A percentile compares a stretch with the other conserved stretches of the same genome.
phyloP scores from a whole-genome alignment of 202 grass and related monocot genomes.

The Musa balbisiana region DNA sequence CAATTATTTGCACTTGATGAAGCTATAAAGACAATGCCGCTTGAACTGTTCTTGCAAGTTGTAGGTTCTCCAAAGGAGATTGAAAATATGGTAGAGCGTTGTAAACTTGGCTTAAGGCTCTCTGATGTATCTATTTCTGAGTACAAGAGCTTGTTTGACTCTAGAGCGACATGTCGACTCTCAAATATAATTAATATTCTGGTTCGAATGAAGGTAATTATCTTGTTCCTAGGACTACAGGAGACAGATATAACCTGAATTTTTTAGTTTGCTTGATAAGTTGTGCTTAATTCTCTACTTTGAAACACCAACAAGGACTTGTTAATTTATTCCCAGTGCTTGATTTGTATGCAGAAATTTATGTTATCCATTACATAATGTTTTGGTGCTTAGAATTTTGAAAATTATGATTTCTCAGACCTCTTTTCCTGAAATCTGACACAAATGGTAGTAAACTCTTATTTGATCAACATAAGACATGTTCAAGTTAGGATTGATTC shows the following conservation, averaged over 20 bases:
- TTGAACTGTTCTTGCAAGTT: conserved; percentile 91
- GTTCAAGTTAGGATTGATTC: neutral
- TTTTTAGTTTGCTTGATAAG: neutral
- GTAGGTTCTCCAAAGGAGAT: conserved; percentile 88
- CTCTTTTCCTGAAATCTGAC: too few species aligned
- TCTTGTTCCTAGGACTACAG: neutral
- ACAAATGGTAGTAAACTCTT: too few species aligned
- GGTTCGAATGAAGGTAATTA: conserved; percentile 74
- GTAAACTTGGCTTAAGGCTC: conserved; percentile 57
- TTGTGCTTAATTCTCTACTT: neutral
- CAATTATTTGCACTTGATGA: conserved; percentile 66
- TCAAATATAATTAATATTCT: conserved; percentile 75
- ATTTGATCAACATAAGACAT: neutral
- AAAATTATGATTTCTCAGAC: neutral
- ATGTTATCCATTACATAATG: neutral
- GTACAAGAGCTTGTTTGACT: conserved; percentile 65
- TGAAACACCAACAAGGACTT: neutral
- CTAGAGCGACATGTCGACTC: conserved; percentile 55
- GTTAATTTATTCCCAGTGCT: neutral
- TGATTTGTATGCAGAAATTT: neutral
- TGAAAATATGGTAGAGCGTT: conserved; percentile 63
- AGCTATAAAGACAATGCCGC: conserved; percentile 74
- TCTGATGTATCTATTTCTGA: conserved; percentile 66
- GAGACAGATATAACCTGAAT: neutral
- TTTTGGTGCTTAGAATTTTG: neutral